Evolutionary conservation across 2,329 filamentous ascomycete species (phyloP).

Genomic region (Colletotrichum gloeosporioides): DNA sequence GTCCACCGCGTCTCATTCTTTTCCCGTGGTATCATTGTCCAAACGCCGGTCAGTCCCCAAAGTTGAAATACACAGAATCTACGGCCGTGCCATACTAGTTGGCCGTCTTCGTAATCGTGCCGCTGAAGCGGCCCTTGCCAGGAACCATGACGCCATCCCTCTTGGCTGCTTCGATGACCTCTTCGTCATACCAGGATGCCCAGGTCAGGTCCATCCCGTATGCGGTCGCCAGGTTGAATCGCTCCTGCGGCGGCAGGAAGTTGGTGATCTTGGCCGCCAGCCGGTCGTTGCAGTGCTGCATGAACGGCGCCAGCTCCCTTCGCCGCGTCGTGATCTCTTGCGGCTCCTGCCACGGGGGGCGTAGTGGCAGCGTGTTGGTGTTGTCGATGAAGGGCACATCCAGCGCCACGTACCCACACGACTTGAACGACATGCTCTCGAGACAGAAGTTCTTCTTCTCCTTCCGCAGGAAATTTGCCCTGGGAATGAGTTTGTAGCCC

Average conservation of each 20-base stretch:
- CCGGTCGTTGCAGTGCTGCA: constrained; percentile 42
- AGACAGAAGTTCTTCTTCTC: constrained; percentile 36
- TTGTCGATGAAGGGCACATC: constrained; percentile 39
- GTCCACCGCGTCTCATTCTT: background rate
- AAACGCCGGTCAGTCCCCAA: background rate
- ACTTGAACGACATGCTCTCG: constrained; percentile 56
- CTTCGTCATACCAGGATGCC: constrained; percentile 36
- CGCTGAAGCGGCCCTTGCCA: constrained; percentile 46
- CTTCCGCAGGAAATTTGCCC: constrained; percentile 20
- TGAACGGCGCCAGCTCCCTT: constrained; percentile 24
- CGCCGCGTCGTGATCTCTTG: constrained; percentile 8
- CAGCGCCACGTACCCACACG: constrained; percentile 65
- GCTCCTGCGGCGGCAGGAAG: constrained; percentile 33
- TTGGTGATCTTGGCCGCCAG: constrained; percentile 40
- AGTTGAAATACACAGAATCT: background rate
- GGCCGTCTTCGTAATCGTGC: constrained; percentile 28
- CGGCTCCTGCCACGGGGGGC: constrained; percentile 14
- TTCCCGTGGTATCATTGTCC: background rate
- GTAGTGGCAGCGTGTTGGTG: constrained; percentile 34
- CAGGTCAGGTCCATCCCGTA: constrained; percentile 44
- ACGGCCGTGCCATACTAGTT: background rate
- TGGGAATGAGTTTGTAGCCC: constrained; percentile 26
- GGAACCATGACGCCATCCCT: constrained; percentile 39
- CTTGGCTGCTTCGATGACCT: constrained; percentile 34
- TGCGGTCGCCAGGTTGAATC: constrained; percentile 29